A percentile compares a stretch with the other conserved stretches of the same genome.
phyloP scores from a whole-genome alignment of 257 asterid species.

The Jacaranda mimosifolia region DNA sequence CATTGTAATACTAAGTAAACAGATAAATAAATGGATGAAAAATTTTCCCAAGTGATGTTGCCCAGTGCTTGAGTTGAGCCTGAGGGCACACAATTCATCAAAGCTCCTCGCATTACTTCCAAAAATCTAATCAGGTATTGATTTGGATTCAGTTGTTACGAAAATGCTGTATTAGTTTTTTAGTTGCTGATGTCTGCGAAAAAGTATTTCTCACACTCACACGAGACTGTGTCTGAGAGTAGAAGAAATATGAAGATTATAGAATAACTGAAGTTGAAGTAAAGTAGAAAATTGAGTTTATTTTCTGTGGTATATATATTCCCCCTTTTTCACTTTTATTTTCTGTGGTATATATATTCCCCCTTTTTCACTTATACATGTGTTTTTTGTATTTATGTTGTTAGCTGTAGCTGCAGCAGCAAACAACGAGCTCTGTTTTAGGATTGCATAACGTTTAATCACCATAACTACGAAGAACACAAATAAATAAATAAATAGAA shows the following conservation, averaged over 20 bases:
- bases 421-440: not conserved
- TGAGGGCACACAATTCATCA: slow-evolving; percentile 29
- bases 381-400: not conserved
- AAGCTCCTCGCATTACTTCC: slow-evolving; percentile 86
- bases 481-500: not conserved
- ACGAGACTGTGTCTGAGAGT: not conserved
- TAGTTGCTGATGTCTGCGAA: no score
- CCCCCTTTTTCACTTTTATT: not conserved
- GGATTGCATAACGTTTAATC: slow-evolving; percentile 5
- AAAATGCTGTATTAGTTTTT: not conserved
- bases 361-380: not conserved
- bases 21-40: no score
- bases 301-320: not conserved
- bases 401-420: not conserved
- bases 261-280: slow-evolving; percentile 14
- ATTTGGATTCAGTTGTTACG: not conserved
- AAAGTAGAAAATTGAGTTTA: not conserved
- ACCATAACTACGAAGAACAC: not conserved
- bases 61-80: no score
- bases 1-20: no score
- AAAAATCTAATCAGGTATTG: slow-evolving; percentile 77
- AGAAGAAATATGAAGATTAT: not conserved
- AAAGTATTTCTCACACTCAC: no score
- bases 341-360: not conserved
- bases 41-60: no score